These are phyloP conservation scores for Thalassiosira oceanica DNA, from an alignment of 352 stramenopile genomes.

Conservation along the genomic window DNA sequence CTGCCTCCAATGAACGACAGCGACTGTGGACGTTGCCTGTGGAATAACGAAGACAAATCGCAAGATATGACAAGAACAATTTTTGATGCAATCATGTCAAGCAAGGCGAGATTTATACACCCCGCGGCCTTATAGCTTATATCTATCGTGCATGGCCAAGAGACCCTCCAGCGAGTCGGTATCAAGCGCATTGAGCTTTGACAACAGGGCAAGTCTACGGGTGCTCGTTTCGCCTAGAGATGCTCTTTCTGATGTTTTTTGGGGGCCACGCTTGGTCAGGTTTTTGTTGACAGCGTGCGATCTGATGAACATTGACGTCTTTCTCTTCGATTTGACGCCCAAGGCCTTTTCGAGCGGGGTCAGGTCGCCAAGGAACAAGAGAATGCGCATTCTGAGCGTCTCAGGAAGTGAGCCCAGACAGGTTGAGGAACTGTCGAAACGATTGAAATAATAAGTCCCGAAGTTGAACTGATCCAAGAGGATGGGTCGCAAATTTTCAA, in stretches of 20 bases:
- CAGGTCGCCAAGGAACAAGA: constrained; percentile 45
- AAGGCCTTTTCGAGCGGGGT: constrained; percentile 30
- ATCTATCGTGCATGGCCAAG: constrained; percentile 19
- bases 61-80: too few relatives aligned
- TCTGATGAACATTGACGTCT: constrained; percentile 37
- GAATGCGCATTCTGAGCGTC: constrained; percentile 40
- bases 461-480: constrained; percentile 36
- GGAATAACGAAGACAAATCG: too few relatives aligned
- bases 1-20: constrained; percentile 18
- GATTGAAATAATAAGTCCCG: constrained; percentile 14
- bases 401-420: constrained; percentile 28
- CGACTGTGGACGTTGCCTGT: too few relatives aligned
- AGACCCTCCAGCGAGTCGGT: constrained; percentile 35
- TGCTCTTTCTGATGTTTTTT: constrained; percentile 3
- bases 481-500: constrained; percentile 29
- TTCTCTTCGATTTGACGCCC: constrained; percentile 37
- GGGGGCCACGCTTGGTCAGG: constrained; percentile 10
- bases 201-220: constrained; percentile 14
- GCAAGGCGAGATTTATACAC: too few relatives aligned
- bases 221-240: neutral
- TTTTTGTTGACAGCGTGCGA: constrained; percentile 46
- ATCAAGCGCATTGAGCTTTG: constrained; percentile 27
- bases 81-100: too few relatives aligned
- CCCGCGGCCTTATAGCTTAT: too few relatives aligned
- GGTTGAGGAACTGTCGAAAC: constrained; percentile 5